phyloP scores from a whole-genome alignment of 129 eudicot genomes.

The Arctium lappa region DNA sequence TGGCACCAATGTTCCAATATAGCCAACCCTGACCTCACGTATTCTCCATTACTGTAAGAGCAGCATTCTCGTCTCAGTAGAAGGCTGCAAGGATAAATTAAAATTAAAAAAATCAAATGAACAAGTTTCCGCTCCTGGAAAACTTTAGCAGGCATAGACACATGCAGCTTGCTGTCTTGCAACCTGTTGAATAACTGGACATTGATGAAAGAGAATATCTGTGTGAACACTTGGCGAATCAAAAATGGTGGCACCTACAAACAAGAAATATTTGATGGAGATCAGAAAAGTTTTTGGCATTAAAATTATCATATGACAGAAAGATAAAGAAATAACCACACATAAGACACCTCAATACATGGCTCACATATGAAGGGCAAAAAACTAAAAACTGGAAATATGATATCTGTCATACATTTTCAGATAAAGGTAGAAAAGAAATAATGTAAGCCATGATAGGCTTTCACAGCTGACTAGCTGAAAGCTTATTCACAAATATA shows the following conservation, averaged over 20 bases:
- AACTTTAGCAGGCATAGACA: slow-evolving; percentile 1
- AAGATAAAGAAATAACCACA: background rate
- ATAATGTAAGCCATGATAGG: background rate
- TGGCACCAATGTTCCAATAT: slow-evolving; percentile 83
- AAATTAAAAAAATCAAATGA: slow-evolving; percentile 18
- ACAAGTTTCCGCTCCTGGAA: background rate
- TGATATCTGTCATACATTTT: background rate
- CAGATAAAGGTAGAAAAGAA: background rate
- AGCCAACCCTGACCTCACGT: slow-evolving; percentile 78
- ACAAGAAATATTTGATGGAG: slow-evolving; percentile 6
- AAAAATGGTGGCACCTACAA: slow-evolving; percentile 85
- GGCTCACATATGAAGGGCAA: background rate
- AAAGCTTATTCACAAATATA: background rate
- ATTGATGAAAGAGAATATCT: slow-evolving; percentile 86
- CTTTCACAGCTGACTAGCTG: background rate
- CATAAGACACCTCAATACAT: background rate
- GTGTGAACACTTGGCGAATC: slow-evolving; percentile 86
- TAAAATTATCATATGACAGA: background rate
- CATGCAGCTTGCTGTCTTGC: background rate
- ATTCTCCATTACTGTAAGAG: slow-evolving; percentile 89
- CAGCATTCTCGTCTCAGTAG: slow-evolving; percentile 95
- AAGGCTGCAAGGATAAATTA: slow-evolving; percentile 55
- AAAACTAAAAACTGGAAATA: background rate
- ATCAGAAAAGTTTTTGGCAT: background rate
- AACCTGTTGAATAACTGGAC: slow-evolving; percentile 97